Base-by-base conservation (phyloP, 2,329 filamentous ascomycete species). In the Trichoderma cornu-damae region DNA sequence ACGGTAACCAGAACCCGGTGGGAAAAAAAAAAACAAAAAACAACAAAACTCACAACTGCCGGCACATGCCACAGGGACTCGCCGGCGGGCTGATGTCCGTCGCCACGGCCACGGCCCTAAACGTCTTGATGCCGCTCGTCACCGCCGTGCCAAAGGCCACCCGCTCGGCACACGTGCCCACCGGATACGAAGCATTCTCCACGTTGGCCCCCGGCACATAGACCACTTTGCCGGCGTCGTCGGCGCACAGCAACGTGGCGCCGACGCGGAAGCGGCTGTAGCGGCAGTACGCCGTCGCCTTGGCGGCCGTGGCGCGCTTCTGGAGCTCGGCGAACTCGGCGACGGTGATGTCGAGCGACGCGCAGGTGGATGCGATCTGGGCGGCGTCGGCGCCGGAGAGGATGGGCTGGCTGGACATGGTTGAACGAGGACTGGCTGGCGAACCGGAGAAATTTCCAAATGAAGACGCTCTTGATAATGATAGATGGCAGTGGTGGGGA, bases 251-350 rank as follows among this genome's bases (percentile, higher is more conserved):
- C 60, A 97, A 74, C 32, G 88, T 86, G 49, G 89, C 87, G 61
- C 94, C 94, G 61, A 99, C 94, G 62, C 86, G 89, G 79, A 97
- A 99, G 60, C 87, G 82, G 66, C 90, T 95, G 79, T 96, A 96
- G 3, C 89, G 91, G 82, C 91, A 96, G 76, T 97, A 96, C 34
- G 93, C 91, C 54, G 77, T 80, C 2, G 78, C 78, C 72, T 95
- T 95, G 59, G 92, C 90, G 5, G 83, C 83, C 53, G 82, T 77
- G 63, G 87, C 85, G 68, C 81, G 78, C 58, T 75, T 71, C 53
- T 80, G 81, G 47, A 96, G 81, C 40, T 77, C 75, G 59, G 77
- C 70, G 69, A 96, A 82, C 70, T 96, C 87, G 48, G 75, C 69
- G 14, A 73, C 69, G 8, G 82, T 84, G 42, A 96, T 76, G 68